phyloP scores from a whole-genome alignment of 208 protist species.

The Leishmania guyanensis region DNA sequence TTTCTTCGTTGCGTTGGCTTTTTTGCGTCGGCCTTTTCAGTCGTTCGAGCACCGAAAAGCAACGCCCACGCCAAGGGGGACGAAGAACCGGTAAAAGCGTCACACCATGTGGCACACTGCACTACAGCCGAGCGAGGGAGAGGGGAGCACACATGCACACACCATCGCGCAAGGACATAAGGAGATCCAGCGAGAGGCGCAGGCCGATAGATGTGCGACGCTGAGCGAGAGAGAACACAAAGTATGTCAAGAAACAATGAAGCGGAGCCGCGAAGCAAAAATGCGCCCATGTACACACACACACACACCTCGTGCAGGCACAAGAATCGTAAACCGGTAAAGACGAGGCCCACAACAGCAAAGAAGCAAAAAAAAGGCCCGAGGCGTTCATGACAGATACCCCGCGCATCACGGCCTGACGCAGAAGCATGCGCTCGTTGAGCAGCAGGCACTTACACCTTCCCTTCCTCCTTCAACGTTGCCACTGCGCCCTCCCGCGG shows the following conservation, averaged over 20 bases:
- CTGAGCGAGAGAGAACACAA: not conserved
- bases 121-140: not conserved
- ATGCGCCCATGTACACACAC: too few species aligned
- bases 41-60: not conserved
- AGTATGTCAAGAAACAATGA: not conserved
- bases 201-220: not conserved
- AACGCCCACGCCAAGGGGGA: not conserved
- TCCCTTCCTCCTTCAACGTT: conserved; percentile 1
- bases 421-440: not conserved
- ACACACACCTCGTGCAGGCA: not conserved
- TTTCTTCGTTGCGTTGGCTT: not conserved
- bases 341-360: too few species aligned
- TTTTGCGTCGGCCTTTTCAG: not conserved
- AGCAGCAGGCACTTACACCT: not conserved
- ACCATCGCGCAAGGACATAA: not conserved
- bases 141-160: not conserved
- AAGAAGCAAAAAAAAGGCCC: not conserved
- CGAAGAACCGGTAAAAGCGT: not conserved
- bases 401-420: not conserved
- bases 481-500: not conserved
- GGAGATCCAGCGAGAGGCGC: not conserved
- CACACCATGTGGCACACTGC: not conserved
- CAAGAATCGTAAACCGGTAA: not conserved
- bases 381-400: not conserved
- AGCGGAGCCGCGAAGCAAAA: not conserved